Evolutionary conservation across 2,329 filamentous ascomycete genomes (phyloP), one percentile per base, ranked within the genome.

Genomic region (Helminthosporium solani): DNA sequence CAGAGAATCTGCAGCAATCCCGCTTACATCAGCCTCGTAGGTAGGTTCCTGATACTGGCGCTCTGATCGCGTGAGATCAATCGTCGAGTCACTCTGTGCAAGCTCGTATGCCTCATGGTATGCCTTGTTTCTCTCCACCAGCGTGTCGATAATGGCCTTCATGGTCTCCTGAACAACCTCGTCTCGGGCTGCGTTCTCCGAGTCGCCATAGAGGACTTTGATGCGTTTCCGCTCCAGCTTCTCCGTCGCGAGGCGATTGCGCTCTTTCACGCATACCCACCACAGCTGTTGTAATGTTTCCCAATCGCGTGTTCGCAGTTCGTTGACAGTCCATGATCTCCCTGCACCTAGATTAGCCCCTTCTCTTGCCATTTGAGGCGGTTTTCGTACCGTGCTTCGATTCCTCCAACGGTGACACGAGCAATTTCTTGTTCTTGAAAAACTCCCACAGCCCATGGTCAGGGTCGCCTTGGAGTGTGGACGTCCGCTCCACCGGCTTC

Each of bases 401-500:
- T 45, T 87, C 83, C 56, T 92, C 84, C 28, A 83, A 78, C 4
- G 91, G 90, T 7, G 84, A 84, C 58, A 80, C 79, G 61, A 96
- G 70, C n/a, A 85, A 73, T 62, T 83, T 81, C 54, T 82, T 81
- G 54, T 85, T 79, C 52, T 78, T 78, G 61, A 99, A 97, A 74
- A 99, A 99, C 1, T 82, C 86, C 87, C 88, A 97, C 9, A 99
- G 84, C 23, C 90, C 92, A 72, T 99, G 94, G 55, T 91, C 74
- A 21, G 83, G 78, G 65, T 90, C 85, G 27, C 77, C 79, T 52
- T 80, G 68, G 25, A 86, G 68, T 48, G 82, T 81, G 63, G 82
- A 78, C 50, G 78, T 78, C 1, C 75, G 74, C 45, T 85, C 77
- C 6, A 83, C 81, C 6, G 94, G 91, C 63, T 81, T 79, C 1